Percentiles rank a stretch among this genome's conserved stretches.
Evolutionary conservation across 108 stramenopile genomes (phyloP).

Genomic region (Bacterosira constricta): DNA sequence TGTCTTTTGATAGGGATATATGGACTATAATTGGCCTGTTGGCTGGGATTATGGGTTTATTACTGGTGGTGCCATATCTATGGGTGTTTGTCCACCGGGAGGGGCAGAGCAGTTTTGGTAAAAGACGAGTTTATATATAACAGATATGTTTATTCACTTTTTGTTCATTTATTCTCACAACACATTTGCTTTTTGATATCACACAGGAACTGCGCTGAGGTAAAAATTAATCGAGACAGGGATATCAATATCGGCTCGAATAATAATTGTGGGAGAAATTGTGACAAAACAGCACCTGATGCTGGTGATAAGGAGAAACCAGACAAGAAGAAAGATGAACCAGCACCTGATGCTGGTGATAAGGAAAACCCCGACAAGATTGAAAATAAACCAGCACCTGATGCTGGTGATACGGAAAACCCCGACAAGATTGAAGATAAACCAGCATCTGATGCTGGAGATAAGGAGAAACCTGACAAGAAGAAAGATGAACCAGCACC

Average conservation of each 20-base stretch:
- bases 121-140: neutral
- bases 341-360: too few species aligned
- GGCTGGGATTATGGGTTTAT: constrained; percentile 14
- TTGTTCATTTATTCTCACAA: neutral
- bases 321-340: too few species aligned
- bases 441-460: neutral
- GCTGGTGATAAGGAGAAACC: too few species aligned
- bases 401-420: too few species aligned
- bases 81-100: constrained; percentile 13
- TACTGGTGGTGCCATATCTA: constrained; percentile 6
- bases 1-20: constrained; percentile 37
- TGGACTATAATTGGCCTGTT: constrained; percentile 41
- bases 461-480: too few species aligned
- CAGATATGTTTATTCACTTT: neutral
- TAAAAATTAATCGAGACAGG: neutral
- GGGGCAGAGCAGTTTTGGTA: neutral
- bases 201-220: neutral
- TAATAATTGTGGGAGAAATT: too few species aligned
- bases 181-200: neutral
- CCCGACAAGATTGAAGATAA: neutral
- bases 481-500: too few species aligned
- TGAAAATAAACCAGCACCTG: too few species aligned
- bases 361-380: too few species aligned
- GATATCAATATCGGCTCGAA: too few species aligned
- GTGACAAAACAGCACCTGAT: too few species aligned